These are phyloP conservation scores for Sedum album DNA, from an alignment of 164 flowering plant species.

Conservation along the genomic window DNA sequence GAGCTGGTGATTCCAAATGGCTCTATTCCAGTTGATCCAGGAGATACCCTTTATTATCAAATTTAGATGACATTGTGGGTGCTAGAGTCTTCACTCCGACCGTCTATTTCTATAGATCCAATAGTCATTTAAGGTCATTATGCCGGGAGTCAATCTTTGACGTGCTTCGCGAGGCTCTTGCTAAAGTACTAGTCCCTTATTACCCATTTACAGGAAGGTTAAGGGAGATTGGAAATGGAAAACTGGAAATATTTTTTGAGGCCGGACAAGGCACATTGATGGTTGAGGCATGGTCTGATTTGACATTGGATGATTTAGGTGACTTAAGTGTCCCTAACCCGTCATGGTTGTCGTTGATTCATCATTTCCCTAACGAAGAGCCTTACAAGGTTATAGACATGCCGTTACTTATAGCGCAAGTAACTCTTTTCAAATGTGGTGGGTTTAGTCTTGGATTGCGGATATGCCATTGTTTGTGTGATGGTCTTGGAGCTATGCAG, in stretches of 20 bases:
- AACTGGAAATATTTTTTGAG: conserved; percentile 64
- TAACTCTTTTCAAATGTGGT: conserved; percentile 65
- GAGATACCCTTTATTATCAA: conserved; percentile 62
- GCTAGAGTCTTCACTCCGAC: conserved; percentile 83
- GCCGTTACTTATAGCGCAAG: conserved; percentile 79
- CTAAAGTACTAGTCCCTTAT: conserved; percentile 65
- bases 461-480: conserved; percentile 80
- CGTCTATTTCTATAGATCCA: conserved; percentile 44
- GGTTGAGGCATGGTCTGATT: conserved; percentile 47
- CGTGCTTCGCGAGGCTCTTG: conserved; percentile 38
- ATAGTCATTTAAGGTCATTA: neutral
- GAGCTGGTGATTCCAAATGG: conserved; percentile 37
- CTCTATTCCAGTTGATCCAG: conserved; percentile 30
- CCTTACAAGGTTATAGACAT: conserved; percentile 59
- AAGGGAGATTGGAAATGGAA: conserved; percentile 50
- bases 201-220: conserved; percentile 84
- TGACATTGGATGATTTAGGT: conserved; percentile 45
- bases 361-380: conserved; percentile 47
- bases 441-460: conserved; percentile 80
- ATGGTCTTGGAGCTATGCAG: conserved; percentile 90
- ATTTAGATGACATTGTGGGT: conserved; percentile 77
- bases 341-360: conserved; percentile 56
- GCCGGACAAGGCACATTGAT: conserved; percentile 55
- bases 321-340: conserved; percentile 70
- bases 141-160: conserved; percentile 11